Percentiles rank a stretch among this genome's conserved stretches.
These are phyloP conservation scores for Solanum hybrid DNA, from an alignment of 305 asterid genomes.

Conservation along the genomic window DNA sequence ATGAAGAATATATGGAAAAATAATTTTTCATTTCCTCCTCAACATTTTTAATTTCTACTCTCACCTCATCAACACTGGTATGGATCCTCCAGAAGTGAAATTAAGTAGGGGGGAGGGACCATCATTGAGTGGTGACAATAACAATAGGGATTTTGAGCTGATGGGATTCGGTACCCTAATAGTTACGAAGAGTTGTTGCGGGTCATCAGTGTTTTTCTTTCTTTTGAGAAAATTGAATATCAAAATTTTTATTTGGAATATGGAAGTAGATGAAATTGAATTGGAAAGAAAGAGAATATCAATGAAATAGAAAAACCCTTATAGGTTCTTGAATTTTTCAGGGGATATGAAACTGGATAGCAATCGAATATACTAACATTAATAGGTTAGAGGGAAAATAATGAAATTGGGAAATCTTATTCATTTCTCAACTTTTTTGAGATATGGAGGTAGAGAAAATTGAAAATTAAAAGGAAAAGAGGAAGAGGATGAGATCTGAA, in stretches of 20 bases:
- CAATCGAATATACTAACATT: not conserved
- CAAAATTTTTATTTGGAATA: not conserved
- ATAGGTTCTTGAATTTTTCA: not conserved
- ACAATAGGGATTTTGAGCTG: no score
- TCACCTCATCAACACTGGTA: no score
- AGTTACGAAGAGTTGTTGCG: not conserved
- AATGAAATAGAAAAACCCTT: not conserved
- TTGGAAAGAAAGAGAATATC: not conserved
- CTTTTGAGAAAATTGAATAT: no score
- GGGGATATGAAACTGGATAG: not conserved
- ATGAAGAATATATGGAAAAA: not conserved
- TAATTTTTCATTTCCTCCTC: not conserved
- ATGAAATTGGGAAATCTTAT: not conserved
- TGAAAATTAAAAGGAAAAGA: not conserved
- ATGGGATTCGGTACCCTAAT: not conserved
- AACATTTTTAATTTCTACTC: not conserved
- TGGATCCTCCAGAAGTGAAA: not conserved
- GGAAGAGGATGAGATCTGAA: not conserved
- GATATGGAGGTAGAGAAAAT: not conserved
- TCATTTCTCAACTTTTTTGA: not conserved
- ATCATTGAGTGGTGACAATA: not conserved
- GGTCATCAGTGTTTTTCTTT: no score
- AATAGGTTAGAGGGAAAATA: not conserved
- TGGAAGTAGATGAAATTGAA: not conserved
- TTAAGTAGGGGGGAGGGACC: no score